phyloP scores from a whole-genome alignment of 331 rosid species.

The Pyrus hybrid region DNA sequence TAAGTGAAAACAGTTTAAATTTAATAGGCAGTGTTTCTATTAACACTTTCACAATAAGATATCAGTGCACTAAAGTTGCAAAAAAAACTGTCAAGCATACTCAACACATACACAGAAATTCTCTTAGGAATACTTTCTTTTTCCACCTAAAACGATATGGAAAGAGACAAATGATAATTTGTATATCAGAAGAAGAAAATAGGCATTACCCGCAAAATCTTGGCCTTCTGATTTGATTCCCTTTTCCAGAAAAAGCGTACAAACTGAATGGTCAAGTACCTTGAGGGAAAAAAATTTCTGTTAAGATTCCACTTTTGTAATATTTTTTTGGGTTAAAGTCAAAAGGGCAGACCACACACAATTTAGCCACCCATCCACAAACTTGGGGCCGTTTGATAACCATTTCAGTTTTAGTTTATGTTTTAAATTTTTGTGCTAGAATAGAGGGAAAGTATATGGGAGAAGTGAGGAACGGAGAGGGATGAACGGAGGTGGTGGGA shows the following conservation, averaged over 20 bases:
- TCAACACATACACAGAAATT: background rate
- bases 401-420: no score
- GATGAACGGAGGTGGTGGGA: no score
- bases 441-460: no score
- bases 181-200: background rate
- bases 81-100: background rate
- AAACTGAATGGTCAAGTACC: conserved; percentile 94
- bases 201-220: conserved; percentile 81
- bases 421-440: no score
- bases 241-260: conserved; percentile 99
- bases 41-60: background rate
- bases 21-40: background rate
- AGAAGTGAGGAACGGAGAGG: no score
- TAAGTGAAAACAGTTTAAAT: conserved; percentile 7
- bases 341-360: background rate
- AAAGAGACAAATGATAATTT: background rate
- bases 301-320: background rate
- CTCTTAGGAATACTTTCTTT: background rate
- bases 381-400: no score
- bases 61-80: background rate
- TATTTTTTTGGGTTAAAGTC: background rate
- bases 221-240: conserved; percentile 96
- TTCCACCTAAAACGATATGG: background rate
- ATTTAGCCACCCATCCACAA: background rate
- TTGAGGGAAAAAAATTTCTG: conserved; percentile 16